Evolutionary conservation across 179 eudicot genomes (phyloP).

Genomic region (Heliamphora pulchella): DNA sequence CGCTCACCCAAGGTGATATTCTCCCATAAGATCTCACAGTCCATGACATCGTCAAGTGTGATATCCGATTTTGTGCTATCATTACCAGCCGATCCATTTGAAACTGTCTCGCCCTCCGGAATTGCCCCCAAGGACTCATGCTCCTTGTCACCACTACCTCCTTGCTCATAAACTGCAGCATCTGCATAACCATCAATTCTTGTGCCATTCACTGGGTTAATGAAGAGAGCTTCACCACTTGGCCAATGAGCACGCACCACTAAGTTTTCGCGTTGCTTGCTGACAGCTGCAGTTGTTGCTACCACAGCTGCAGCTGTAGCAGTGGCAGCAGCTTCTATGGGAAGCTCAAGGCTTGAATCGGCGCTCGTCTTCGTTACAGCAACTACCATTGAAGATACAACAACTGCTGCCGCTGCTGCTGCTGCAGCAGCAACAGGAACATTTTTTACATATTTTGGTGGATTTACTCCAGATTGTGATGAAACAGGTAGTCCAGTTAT

Average conservation of each 20-base stretch:
- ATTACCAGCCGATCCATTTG: conserved; percentile 70
- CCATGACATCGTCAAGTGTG: conserved; percentile 75
- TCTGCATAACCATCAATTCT: conserved; percentile 40
- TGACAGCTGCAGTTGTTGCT: conserved; percentile 86
- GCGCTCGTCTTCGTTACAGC: conserved; percentile 54
- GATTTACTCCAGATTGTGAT: conserved; percentile 32
- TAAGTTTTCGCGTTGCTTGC: conserved; percentile 39
- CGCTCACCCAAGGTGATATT: conserved; percentile 97
- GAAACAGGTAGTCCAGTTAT: conserved; percentile 24
- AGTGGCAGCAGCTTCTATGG: conserved; percentile 77
- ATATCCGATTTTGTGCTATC: conserved; percentile 72
- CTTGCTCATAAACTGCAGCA: conserved; percentile 33
- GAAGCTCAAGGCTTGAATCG: conserved; percentile 54
- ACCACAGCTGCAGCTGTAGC: conserved; percentile 93
- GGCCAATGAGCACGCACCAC: too few relatives aligned
- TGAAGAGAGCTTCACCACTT: too few relatives aligned
- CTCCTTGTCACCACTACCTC: conserved; percentile 39
- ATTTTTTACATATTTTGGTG: conserved; percentile 34
- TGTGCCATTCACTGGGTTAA: conserved; percentile 16
- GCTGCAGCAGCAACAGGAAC: conserved; percentile 92
- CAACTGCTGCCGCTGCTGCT: conserved; percentile 89
- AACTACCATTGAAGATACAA: conserved; percentile 80
- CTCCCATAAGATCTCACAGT: conserved; percentile 90
- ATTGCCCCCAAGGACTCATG: conserved; percentile 32
- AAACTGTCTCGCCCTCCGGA: conserved; percentile 57